Evolutionary conservation across 1,284 basidiomycete genomes (phyloP).

Genomic region (Omphalotus olearius): DNA sequence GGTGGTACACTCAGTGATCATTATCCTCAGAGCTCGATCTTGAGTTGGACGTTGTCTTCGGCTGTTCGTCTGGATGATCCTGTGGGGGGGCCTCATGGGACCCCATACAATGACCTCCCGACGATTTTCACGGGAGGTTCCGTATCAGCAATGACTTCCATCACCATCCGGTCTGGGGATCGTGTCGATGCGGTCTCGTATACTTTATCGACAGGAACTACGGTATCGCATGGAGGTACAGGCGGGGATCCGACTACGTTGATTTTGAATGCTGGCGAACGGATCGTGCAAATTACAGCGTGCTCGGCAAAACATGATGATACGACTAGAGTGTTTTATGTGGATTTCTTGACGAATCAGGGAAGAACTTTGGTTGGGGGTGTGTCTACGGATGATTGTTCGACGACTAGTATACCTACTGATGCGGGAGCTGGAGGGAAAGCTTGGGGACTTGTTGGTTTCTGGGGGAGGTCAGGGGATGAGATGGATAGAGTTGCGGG

Average conservation of each 20-base stretch:
- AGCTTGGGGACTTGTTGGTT: conserved; percentile 29
- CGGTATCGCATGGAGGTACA: conserved; percentile 29
- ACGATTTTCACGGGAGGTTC: conserved; percentile 17
- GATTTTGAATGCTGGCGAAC: conserved; percentile 23
- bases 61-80: conserved; percentile 27
- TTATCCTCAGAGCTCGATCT: conserved; percentile 27
- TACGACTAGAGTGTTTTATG: conserved; percentile 29
- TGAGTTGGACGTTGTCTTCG: conserved; percentile 29
- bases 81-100: conserved; percentile 31
- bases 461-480: conserved; percentile 31
- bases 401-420: conserved; percentile 23
- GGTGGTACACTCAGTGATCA: conserved; percentile 32
- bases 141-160: conserved; percentile 24
- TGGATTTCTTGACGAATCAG: conserved; percentile 27
- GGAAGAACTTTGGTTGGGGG: conserved; percentile 28
- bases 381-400: conserved; percentile 26
- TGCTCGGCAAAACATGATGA: conserved; percentile 26
- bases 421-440: conserved; percentile 24
- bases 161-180: conserved; percentile 28
- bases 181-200: conserved; percentile 30
- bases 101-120: conserved; percentile 28
- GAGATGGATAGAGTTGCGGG: conserved; percentile 31
- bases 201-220: conserved; percentile 20
- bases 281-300: conserved; percentile 21
- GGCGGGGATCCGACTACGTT: conserved; percentile 28